phyloP scores from a whole-genome alignment of 2,329 filamentous ascomycete genomes.

The Microdochium bolleyi region DNA sequence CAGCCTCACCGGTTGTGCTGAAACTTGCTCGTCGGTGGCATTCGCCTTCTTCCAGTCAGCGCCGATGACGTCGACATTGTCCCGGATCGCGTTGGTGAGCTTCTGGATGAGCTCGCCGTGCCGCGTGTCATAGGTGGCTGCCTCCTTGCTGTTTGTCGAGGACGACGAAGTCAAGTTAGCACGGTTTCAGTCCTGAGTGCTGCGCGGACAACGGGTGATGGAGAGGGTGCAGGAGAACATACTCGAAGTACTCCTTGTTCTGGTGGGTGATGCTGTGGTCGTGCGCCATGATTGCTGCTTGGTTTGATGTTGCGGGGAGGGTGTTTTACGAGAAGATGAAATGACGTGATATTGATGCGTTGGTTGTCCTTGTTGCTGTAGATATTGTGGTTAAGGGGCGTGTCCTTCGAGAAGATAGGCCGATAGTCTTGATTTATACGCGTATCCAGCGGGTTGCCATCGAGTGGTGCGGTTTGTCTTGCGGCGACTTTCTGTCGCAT shows the following conservation, averaged over 20 bases:
- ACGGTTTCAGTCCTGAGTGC: too few relatives aligned
- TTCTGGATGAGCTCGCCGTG: constrained; percentile 44
- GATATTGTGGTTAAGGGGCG: too few relatives aligned
- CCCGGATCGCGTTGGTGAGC: constrained; percentile 46
- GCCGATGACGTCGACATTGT: constrained; percentile 52
- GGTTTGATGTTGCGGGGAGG: neutral
- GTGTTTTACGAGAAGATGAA: neutral
- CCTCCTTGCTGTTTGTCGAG: constrained; percentile 36
- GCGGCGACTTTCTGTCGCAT: neutral
- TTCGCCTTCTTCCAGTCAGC: constrained; percentile 38
- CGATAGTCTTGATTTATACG: too few relatives aligned
- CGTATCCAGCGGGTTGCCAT: too few relatives aligned
- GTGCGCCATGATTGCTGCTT: constrained; percentile 1
- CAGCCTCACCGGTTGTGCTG: constrained; percentile 36
- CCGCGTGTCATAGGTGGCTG: constrained; percentile 47
- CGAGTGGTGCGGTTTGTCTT: too few relatives aligned
- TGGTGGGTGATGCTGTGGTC: constrained; percentile 22
- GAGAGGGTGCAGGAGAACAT: constrained; percentile 10
- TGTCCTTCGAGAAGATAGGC: too few relatives aligned
- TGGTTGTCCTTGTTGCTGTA: too few relatives aligned
- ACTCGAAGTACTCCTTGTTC: constrained; percentile 36
- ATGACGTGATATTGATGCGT: neutral
- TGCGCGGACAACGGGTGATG: too few relatives aligned
- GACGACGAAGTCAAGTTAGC: constrained; percentile 1
- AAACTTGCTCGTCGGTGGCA: constrained; percentile 17